Percentiles rank a stretch among this genome's conserved stretches.
These are phyloP conservation scores for Pharus latifolius DNA, from an alignment of 176 grass and related monocot genomes.

Conservation along the genomic window DNA sequence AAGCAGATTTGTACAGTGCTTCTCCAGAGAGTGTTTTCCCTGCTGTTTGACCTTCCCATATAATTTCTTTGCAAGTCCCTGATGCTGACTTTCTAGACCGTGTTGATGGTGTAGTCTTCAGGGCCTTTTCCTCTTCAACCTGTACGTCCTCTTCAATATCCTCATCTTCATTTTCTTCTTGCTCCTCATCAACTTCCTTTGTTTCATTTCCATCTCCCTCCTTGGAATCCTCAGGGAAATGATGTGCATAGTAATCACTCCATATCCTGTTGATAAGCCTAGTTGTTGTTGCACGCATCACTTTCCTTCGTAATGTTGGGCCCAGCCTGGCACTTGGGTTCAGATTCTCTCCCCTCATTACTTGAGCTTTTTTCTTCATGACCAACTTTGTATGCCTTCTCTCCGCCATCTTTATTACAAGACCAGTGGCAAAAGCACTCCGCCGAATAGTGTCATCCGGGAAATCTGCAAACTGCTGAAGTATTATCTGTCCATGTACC, in stretches of 20 bases:
- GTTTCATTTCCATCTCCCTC: conserved; percentile 44
- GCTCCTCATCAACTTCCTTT: conserved; percentile 72
- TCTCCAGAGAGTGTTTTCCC: conserved; percentile 54
- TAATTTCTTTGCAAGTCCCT: conserved; percentile 44
- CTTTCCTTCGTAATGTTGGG: conserved; percentile 57
- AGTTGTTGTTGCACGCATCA: conserved; percentile 91
- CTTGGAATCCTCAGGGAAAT: conserved; percentile 75
- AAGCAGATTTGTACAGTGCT: conserved; percentile 42
- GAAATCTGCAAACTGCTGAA: conserved; percentile 95
- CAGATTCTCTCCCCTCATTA: conserved; percentile 60
- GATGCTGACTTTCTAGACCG: conserved; percentile 37
- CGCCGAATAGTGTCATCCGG: conserved; percentile 81
- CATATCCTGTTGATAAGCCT: conserved; percentile 75
- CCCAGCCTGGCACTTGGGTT: conserved; percentile 82
- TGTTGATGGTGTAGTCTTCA: conserved; percentile 25
- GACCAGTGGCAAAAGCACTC: conserved; percentile 78
- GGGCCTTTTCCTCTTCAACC: conserved; percentile 24
- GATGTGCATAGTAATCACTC: conserved; percentile 77
- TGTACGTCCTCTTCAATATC: conserved; percentile 52
- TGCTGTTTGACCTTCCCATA: conserved; percentile 51
- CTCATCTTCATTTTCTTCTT: conserved; percentile 65
- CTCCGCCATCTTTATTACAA: conserved; percentile 76
- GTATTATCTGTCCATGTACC: conserved; percentile 89
- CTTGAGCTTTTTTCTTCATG: conserved; percentile 76
- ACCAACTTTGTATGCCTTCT: conserved; percentile 73